Evolutionary conservation across 2,329 filamentous ascomycete species (phyloP).

Genomic region (Ophiostoma populinum): DNA sequence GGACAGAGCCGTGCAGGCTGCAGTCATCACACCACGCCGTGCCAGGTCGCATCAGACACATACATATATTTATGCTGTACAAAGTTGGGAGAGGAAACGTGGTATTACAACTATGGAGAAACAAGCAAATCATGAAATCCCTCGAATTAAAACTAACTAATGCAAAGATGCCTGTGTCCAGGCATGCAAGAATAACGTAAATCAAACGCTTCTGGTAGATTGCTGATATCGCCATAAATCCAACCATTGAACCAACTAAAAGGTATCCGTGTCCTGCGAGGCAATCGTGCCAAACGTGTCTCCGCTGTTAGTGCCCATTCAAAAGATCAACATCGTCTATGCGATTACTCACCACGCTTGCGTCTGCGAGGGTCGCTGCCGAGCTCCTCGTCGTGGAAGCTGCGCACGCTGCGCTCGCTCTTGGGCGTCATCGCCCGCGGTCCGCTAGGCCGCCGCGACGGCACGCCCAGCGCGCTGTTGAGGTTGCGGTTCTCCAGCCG

Average conservation of each 20-base stretch:
- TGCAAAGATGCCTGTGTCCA: too few relatives aligned
- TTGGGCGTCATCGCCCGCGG: constrained; percentile 45
- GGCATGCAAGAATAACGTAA: too few relatives aligned
- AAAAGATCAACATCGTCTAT: background rate
- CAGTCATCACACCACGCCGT: too few relatives aligned
- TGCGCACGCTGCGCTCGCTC: constrained; percentile 21
- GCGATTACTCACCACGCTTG: constrained; percentile 33
- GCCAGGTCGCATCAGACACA: too few relatives aligned
- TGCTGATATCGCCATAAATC: background rate
- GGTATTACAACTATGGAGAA: too few relatives aligned
- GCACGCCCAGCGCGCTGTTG: constrained; percentile 32
- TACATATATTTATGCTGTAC: background rate
- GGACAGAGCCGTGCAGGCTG: too few relatives aligned
- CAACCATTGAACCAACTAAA: constrained; percentile 16
- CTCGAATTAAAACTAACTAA: too few relatives aligned
- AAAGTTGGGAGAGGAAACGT: too few relatives aligned
- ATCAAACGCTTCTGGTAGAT: too few relatives aligned
- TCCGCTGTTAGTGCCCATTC: constrained; percentile 14
- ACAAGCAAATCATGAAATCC: too few relatives aligned
- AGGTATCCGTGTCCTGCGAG: constrained; percentile 36
- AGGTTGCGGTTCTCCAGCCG: constrained; percentile 40
- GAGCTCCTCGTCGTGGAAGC: constrained; percentile 25
- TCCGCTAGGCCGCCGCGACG: constrained; percentile 37
- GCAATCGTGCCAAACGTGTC: constrained; percentile 36
- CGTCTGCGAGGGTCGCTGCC: constrained; percentile 28